Conservation (phyloP, 805 yeast genomes). For the Hanseniaspora vineae region DNA sequence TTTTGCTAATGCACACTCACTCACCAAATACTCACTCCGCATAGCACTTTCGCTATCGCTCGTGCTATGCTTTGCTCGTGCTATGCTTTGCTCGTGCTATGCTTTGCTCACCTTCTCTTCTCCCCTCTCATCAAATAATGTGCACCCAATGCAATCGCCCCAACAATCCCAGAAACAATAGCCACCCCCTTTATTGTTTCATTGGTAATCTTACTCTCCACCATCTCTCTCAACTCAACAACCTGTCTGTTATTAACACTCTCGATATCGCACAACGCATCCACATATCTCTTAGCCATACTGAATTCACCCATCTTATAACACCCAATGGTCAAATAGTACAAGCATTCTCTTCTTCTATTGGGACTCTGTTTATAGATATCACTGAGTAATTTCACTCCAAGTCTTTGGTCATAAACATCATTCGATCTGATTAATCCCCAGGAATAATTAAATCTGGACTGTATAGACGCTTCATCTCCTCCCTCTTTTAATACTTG, state of each 20-base stretch:
- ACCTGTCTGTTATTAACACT: slow-evolving; percentile 72
- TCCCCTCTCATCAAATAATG: slow-evolving; percentile 1
- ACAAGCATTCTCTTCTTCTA: slow-evolving; percentile 79
- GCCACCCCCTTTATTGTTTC: slow-evolving; percentile 89
- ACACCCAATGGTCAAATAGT: slow-evolving; percentile 78
- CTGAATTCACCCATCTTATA: slow-evolving; percentile 79
- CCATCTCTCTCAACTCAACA: slow-evolving; percentile 50
- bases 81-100: too few species aligned
- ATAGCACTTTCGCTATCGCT: too few species aligned
- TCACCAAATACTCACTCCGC: too few species aligned
- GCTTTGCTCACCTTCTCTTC: slow-evolving; percentile 1
- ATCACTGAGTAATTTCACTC: slow-evolving; percentile 60
- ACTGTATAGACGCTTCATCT: slow-evolving; percentile 67
- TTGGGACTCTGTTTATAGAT: slow-evolving; percentile 64
- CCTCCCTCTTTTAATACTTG: slow-evolving; percentile 68
- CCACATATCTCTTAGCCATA: slow-evolving; percentile 77
- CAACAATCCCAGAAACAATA: slow-evolving; percentile 72
- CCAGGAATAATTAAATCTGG: slow-evolving; percentile 93
- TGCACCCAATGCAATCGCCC: slow-evolving; percentile 60
- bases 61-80: too few species aligned
- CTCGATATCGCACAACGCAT: slow-evolving; percentile 60
- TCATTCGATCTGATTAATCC: slow-evolving; percentile 68
- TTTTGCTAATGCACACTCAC: too few species aligned
- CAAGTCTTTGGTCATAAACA: slow-evolving; percentile 57
- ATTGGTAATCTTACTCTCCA: slow-evolving; percentile 71